Evolutionary conservation across 2,329 filamentous ascomycete species (phyloP).

Genomic region (Fusarium redolens): DNA sequence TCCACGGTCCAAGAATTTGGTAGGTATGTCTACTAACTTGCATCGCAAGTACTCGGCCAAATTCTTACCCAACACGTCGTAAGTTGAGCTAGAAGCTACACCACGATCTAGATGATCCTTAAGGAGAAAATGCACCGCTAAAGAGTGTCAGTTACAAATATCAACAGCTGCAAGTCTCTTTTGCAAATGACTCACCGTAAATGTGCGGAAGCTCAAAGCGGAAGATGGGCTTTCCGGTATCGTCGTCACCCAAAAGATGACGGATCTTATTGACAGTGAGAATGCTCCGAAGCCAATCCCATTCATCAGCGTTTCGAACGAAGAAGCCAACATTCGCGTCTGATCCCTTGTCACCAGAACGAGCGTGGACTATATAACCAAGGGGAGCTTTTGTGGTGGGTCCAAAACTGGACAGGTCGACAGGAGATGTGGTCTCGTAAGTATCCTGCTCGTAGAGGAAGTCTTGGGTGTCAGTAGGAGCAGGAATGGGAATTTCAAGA

Average conservation of each 20-base stretch:
- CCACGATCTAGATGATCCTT: not conserved
- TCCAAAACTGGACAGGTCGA: not conserved
- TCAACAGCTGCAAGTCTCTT: no score
- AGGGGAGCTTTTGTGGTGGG: not conserved
- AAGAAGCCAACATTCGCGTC: conserved; percentile 4
- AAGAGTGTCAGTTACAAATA: no score
- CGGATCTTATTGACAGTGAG: not conserved
- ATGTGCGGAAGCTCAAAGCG: not conserved
- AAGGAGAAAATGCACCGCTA: not conserved
- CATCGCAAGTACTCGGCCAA: not conserved
- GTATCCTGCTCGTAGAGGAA: no score
- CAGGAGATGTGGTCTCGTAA: no score
- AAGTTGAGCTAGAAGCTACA: not conserved
- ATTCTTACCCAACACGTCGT: not conserved
- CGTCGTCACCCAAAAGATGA: not conserved
- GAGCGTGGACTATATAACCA: not conserved
- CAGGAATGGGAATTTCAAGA: no score
- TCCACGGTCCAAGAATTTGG: not conserved
- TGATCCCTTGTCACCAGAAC: not conserved
- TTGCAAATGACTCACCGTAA: no score
- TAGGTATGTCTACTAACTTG: not conserved
- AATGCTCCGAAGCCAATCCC: not conserved
- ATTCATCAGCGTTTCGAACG: not conserved
- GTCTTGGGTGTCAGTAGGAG: no score
- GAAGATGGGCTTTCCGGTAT: not conserved